Base-by-base conservation (phyloP, 2,329 filamentous ascomycete species). In the Lachnellula suecica region DNA sequence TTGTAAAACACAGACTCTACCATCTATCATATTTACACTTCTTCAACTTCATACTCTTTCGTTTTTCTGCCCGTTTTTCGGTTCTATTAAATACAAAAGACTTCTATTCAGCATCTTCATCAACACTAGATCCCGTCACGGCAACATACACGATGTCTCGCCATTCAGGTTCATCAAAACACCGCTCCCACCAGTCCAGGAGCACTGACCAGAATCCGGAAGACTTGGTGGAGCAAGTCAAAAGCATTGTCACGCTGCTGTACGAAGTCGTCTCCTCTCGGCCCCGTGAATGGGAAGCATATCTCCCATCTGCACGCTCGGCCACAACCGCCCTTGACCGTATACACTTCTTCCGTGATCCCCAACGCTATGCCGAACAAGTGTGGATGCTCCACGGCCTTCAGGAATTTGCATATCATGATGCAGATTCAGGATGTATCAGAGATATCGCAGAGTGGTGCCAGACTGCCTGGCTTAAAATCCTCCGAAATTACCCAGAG, bases 361-460 rank as follows among this genome's bases (percentile, higher is more conserved):
- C 64, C 10, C 52, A 62, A 35, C 66, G 67, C 11, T 64, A 69
- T 51, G 58, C 65, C 24, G 70, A 74, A 56, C 72, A 74, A 58
- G 58, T 70, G 11, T 72, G 68, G 68, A 63, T 74, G 35, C 64
- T 79, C 42, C 65, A 67, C 27, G 69, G 71, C 5, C 69, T 81
- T 25, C 79, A 82, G 57, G 68, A 71, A 37, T 72, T 79, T 52
- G 76, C 76, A 10, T 79, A 73, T 58, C 68, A 72, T 40, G 77
- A 81, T 51, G 65, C 72, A 13, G 78, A 79, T 58, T 68, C 63
- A 43, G 75, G 74, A 23, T 67, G 66, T 24, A 68, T 79, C 11
- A 56, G 56, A 35, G 77, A 79, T 58, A 67, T 81, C 48, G 71
- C 73, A 8, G 68, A 74, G 11, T 81, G 76, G 74, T 79, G 77